Base-by-base conservation (phyloP, 2,329 filamentous ascomycete species). In the Ascosphaera acerosa region DNA sequence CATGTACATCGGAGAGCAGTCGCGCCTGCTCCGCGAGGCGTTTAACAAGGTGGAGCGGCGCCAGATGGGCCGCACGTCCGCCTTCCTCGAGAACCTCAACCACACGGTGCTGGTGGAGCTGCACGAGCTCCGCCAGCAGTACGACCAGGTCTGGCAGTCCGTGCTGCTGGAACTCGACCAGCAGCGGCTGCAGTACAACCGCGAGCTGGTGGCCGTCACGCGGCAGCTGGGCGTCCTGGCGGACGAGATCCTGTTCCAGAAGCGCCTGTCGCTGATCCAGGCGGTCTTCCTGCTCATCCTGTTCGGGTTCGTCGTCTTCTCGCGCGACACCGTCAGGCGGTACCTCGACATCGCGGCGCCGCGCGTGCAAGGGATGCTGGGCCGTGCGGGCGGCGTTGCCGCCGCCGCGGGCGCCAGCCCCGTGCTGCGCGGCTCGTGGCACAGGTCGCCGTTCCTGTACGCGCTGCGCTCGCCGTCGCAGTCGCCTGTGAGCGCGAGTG, bases 1-100 rank as follows among this genome's bases (percentile, higher is more conserved):
- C 6, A 77, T 91, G 44, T 97, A 97, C 45, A 90, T 97, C 36
- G 84, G 94, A 53, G 81, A 91, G 36, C 87, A 94, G 48, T 92
- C 84, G 3, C 74, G 71, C 30, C 80, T 90, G 37, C 60, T 94
- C 23, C 74, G 84, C 29, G 80, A 92, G 40, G 78, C 80, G 0
- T 77, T 92, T 38, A 67, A 69, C 33, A 76, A 76, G 43, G 74
- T 89, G 18, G 84, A 94, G 50, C 81, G 81, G 42, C 71, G 75
- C 33, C 87, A 94, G 47, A 57, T 89, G 10, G 59, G 66, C n/a
- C 87, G 84, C 45, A 78, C 84, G 1, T 71, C 75, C 15, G 60
- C 62, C 2, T 92, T 92, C 44, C 61, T 94, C 10, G 69, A 80
- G 36, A 68, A 69, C 22, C 61, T 97, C n/a, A 97, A 97, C 49